Percentiles rank a stretch among this genome's conserved stretches.
Conservation (phyloP, 805 yeast genomes). For the Yamadazyma kitorensis region DNA sequence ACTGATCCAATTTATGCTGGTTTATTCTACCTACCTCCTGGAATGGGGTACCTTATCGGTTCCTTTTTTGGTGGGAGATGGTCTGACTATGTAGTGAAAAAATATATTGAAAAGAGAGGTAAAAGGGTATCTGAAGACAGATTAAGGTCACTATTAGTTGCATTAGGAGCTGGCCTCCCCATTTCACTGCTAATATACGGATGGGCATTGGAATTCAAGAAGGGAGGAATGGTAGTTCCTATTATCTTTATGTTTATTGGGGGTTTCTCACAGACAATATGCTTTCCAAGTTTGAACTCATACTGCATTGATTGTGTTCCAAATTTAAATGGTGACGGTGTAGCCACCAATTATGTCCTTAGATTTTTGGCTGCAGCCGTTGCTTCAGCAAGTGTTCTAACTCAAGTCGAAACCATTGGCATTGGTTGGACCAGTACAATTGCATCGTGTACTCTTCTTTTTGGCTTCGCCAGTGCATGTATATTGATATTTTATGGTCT, state of each 20-base stretch:
- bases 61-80: conserved; percentile 48
- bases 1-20: conserved; percentile 46
- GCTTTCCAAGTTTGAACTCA: conserved; percentile 50
- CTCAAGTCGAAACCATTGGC: conserved; percentile 45
- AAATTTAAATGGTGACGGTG: conserved; percentile 47
- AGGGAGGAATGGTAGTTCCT: conserved; percentile 55
- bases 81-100: conserved; percentile 46
- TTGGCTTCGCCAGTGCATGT: conserved; percentile 29
- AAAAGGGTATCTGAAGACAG: conserved; percentile 51
- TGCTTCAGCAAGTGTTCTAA: conserved; percentile 45
- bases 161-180: conserved; percentile 43
- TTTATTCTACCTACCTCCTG: conserved; percentile 54
- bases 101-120: conserved; percentile 40
- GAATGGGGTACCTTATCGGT: conserved; percentile 49
- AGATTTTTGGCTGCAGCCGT: conserved; percentile 49
- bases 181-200: conserved; percentile 46
- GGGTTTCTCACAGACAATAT: conserved; percentile 48
- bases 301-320: conserved; percentile 58
- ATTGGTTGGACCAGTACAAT: conserved; percentile 55
- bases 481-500: conserved; percentile 37
- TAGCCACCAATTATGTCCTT: conserved; percentile 48
- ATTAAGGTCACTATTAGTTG: conserved; percentile 20
- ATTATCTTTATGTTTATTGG: conserved; percentile 43
- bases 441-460: conserved; percentile 38
- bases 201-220: conserved; percentile 44